Base-by-base conservation (phyloP, 495 filamentous ascomycete species). In the Daldinia concentrica region DNA sequence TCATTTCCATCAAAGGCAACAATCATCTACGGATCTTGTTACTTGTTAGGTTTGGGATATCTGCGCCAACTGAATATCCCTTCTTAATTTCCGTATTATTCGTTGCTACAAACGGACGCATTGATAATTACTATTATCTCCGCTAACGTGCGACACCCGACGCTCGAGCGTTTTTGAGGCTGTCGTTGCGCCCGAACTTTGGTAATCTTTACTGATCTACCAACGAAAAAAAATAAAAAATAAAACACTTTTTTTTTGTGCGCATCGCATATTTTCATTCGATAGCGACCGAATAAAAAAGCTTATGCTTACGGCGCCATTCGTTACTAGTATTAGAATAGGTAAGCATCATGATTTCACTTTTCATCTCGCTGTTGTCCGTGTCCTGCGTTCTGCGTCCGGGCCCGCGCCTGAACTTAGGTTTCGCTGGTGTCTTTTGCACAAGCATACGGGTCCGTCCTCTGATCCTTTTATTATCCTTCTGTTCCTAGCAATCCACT, bases 171-270 rank as follows among this genome's bases (percentile, higher is more conserved):
- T 60, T 43, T 60, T 27, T 58, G 37, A 34, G 50, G 41, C 39
- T 51, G 41, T 67, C 50, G 41, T 39, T 69, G 50, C 56, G 57
- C 39, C 57, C 62, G 51, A 65, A 57, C 15, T 62, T 48, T 50
- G 70, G 66, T 69, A 71, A 58, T 74, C 66, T 70, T 73, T 54
- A 39, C 58, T 73, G 69, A 66, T 65, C 51, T 69, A 68, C 66
- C 68, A 68, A 64, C 8, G 22, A 62, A 58, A 61, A 43, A 51
- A 36, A 52, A 6, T 36, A n/a, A n/a, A n/a, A n/a, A n/a, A n/a
- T n/a, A n/a, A n/a, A n/a, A n/a, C 55, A 32, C 48, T n/a, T 56
- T 30, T 32, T n/a, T 30, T 39, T 34, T 15, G 27, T 29, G 65
- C 65, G 52, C 58, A 62, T 57, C 57, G 64, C 64, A 68, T 60